Percentiles rank a stretch among this genome's conserved stretches.
phyloP scores from a whole-genome alignment of 1,284 basidiomycete species.

The Irpex sp. region DNA sequence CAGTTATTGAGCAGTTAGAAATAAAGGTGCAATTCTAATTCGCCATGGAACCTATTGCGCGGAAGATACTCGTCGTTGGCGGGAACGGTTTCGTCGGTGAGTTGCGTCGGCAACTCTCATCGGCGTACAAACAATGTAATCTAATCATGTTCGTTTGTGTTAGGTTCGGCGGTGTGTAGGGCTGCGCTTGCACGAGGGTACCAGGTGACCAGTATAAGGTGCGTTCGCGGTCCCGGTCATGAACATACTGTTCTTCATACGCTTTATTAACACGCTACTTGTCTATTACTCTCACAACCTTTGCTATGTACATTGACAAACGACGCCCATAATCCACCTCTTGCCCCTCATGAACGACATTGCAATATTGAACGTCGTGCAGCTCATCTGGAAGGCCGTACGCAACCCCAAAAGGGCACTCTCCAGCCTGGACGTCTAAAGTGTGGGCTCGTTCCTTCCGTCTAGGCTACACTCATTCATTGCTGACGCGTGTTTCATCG shows the following conservation, averaged over 20 bases:
- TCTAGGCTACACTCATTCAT: neutral
- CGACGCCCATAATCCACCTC: neutral
- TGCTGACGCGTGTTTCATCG: neutral
- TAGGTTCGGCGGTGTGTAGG: slow-evolving; percentile 91
- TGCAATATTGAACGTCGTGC: neutral
- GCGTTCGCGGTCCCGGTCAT: slow-evolving; percentile 13
- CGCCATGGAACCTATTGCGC: slow-evolving; percentile 32
- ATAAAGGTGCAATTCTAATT: neutral
- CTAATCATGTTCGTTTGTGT: neutral
- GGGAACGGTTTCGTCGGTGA: slow-evolving; percentile 94
- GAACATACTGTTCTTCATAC: neutral
- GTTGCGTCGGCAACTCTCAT: no score
- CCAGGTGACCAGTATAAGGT: slow-evolving; percentile 90
- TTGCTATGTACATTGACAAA: neutral
- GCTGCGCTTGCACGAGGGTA: slow-evolving; percentile 81
- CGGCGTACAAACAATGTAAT: neutral
- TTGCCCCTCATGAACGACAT: neutral
- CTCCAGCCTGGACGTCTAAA: slow-evolving; percentile 80
- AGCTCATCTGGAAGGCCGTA: slow-evolving; percentile 89
- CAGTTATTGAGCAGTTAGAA: no score
- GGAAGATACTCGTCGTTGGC: slow-evolving; percentile 82
- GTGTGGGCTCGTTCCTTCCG: slow-evolving; percentile 34
- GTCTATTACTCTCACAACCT: neutral
- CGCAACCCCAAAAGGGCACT: slow-evolving; percentile 84
- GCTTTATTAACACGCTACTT: neutral